Percentiles rank a stretch among this genome's conserved stretches.
These are phyloP conservation scores for Leccinum olivaceopallidum DNA, from an alignment of 768 basidiomycete genomes.

Conservation along the genomic window DNA sequence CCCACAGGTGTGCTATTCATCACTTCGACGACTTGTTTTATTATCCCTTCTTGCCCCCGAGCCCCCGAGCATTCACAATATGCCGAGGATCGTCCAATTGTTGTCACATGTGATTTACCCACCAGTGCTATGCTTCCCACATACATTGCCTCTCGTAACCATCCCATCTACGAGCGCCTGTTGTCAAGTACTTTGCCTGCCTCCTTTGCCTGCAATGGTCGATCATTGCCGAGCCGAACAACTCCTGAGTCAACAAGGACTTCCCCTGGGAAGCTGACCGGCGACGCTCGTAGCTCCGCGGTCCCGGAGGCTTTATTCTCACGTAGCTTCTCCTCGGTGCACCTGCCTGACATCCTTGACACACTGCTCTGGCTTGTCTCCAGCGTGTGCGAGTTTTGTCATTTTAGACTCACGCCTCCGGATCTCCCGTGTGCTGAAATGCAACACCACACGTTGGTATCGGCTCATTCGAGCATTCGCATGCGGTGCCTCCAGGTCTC, in stretches of 20 bases:
- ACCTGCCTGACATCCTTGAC: background rate
- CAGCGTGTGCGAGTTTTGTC: background rate
- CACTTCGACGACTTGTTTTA: background rate
- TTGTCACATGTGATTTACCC: background rate
- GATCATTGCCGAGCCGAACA: background rate
- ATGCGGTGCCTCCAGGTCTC: slow-evolving; percentile 9
- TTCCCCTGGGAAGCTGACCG: slow-evolving; percentile 3
- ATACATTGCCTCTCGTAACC: slow-evolving; percentile 30
- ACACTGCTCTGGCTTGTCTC: background rate
- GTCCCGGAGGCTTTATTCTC: background rate
- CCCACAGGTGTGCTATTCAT: background rate
- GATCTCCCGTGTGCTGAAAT: background rate
- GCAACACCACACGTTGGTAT: background rate
- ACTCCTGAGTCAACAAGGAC: background rate
- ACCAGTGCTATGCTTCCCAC: background rate
- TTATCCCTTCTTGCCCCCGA: background rate
- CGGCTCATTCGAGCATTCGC: background rate
- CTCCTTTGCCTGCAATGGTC: background rate
- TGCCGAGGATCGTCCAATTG: background rate
- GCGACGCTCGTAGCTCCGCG: background rate
- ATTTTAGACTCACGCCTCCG: background rate
- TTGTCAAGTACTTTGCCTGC: background rate
- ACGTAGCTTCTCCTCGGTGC: background rate
- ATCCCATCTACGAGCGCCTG: background rate
- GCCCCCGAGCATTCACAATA: background rate